Conservation (phyloP, 306 rosid species). For the Cotoneaster glaucophyllus region DNA sequence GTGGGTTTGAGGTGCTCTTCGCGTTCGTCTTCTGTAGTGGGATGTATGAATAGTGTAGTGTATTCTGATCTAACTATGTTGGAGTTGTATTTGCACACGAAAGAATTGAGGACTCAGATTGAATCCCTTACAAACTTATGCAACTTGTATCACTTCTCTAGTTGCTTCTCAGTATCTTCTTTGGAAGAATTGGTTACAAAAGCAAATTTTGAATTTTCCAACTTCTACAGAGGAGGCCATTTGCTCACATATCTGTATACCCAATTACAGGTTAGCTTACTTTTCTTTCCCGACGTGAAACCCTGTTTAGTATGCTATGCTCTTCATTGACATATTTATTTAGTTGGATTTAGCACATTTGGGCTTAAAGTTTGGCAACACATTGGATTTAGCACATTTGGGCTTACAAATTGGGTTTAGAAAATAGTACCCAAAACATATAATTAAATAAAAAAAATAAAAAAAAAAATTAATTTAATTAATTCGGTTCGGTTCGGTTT, state of each 20-base stretch:
- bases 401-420: too few species aligned
- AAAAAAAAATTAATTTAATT: too few species aligned
- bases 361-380: too few species aligned
- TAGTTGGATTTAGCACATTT: too few species aligned
- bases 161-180: slow-evolving; percentile 40
- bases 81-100: slow-evolving; percentile 75
- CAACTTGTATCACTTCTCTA: slow-evolving; percentile 39
- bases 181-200: slow-evolving; percentile 41
- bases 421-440: too few species aligned
- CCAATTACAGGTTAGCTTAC: slow-evolving; percentile 65
- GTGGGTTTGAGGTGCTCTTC: slow-evolving; percentile 46
- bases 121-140: slow-evolving; percentile 72
- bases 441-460: too few species aligned
- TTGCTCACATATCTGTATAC: slow-evolving; percentile 67
- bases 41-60: slow-evolving; percentile 64
- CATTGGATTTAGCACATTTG: too few species aligned
- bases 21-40: slow-evolving; percentile 28
- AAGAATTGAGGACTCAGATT: slow-evolving; percentile 57
- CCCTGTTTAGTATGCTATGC: background rate
- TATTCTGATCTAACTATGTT: slow-evolving; percentile 71
- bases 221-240: slow-evolving; percentile 68
- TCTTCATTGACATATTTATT: too few species aligned
- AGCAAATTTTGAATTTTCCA: slow-evolving; percentile 42
- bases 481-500: too few species aligned
- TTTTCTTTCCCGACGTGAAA: slow-evolving; percentile 1